phyloP scores from a whole-genome alignment of 2,329 filamentous ascomycete species.

The Ophiostoma sp. region DNA sequence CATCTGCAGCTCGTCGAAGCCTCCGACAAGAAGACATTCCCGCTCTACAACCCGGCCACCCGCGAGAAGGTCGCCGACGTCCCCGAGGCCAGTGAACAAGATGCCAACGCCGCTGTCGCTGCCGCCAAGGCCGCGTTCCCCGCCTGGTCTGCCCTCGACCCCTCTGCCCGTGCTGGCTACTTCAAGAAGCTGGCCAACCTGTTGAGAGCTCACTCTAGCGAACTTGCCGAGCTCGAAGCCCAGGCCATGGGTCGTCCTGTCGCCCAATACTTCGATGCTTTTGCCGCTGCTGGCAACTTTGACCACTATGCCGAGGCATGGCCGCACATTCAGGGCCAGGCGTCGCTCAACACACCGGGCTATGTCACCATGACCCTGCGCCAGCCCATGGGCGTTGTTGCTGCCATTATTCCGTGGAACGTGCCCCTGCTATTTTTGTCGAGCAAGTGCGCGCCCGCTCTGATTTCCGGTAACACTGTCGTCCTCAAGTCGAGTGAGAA shows the following conservation, averaged over 20 bases:
- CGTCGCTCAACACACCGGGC: slow-evolving; percentile 51
- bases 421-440: slow-evolving; percentile 66
- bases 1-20: slow-evolving; percentile 44
- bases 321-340: slow-evolving; percentile 46
- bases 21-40: slow-evolving; percentile 47
- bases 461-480: slow-evolving; percentile 58
- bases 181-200: slow-evolving; percentile 50
- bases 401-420: slow-evolving; percentile 64
- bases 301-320: slow-evolving; percentile 48
- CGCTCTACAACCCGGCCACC: slow-evolving; percentile 46
- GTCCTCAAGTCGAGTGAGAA: slow-evolving; percentile 60
- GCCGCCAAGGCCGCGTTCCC: slow-evolving; percentile 48
- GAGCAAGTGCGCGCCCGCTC: slow-evolving; percentile 66
- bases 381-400: slow-evolving; percentile 55
- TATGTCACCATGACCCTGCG: slow-evolving; percentile 48
- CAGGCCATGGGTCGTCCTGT: slow-evolving; percentile 49
- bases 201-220: slow-evolving; percentile 42
- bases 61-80: slow-evolving; percentile 44
- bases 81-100: slow-evolving; percentile 46
- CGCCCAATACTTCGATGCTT: slow-evolving; percentile 41
- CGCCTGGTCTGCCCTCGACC: slow-evolving; percentile 46
- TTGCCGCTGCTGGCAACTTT: slow-evolving; percentile 39
- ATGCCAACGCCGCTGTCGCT: slow-evolving; percentile 46
- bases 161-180: slow-evolving; percentile 40
- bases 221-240: slow-evolving; percentile 49